These are phyloP conservation scores for Kodamaea derodonti DNA, from an alignment of 1,139 yeast species.

Conservation along the genomic window DNA sequence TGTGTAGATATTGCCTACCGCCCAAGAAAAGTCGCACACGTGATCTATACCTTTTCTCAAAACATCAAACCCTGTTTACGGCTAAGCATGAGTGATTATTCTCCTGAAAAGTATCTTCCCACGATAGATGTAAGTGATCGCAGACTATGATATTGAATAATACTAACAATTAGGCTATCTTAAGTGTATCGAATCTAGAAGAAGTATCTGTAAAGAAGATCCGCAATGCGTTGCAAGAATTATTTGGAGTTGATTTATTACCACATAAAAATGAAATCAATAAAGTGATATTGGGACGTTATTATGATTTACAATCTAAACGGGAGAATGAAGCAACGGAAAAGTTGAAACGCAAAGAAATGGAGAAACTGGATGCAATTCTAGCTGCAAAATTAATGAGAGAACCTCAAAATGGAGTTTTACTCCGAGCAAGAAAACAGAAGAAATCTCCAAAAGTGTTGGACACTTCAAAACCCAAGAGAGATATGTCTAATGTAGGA, in stretches of 20 bases:
- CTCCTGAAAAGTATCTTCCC: constrained; percentile 45
- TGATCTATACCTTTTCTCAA: too few relatives aligned
- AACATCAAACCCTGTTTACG: not conserved
- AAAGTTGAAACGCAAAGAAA: constrained; percentile 26
- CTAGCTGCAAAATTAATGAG: constrained; percentile 48
- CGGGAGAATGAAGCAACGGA: constrained; percentile 27
- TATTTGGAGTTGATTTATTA: constrained; percentile 55
- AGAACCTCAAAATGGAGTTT: constrained; percentile 22
- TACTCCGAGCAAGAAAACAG: constrained; percentile 15
- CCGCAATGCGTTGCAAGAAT: constrained; percentile 64
- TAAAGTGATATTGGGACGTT: constrained; percentile 57
- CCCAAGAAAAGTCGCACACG: too few relatives aligned
- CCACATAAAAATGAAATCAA: constrained; percentile 55
- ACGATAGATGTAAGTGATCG: constrained; percentile 61
- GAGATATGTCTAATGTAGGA: constrained; percentile 20
- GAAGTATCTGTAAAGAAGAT: constrained; percentile 70
- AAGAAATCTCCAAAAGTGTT: constrained; percentile 4
- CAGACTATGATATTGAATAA: not conserved
- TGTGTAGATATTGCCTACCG: too few relatives aligned
- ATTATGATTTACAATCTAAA: constrained; percentile 44
- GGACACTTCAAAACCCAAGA: constrained; percentile 5
- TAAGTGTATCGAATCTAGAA: constrained; percentile 70
- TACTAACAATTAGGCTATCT: constrained; percentile 54
- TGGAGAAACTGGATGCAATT: constrained; percentile 38
- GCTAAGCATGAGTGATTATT: constrained; percentile 16